Evolutionary conservation across 345 rosid genomes (phyloP).

Genomic region (Lagerstroemia speciosa): DNA sequence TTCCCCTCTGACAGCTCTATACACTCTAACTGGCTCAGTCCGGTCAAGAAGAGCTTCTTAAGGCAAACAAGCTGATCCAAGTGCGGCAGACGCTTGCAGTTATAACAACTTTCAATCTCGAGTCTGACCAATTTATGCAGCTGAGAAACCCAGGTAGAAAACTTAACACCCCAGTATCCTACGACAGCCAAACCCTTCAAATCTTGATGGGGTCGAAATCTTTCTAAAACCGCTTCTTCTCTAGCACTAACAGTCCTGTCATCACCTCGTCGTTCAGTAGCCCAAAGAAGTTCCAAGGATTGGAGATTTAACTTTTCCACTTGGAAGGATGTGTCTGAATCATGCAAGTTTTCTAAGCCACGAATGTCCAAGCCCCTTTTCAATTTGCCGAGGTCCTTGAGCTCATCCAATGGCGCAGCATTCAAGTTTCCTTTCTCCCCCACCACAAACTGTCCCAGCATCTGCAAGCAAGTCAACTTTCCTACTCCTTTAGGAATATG

Average conservation of each 20-base stretch:
- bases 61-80: background rate
- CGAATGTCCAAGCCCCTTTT: background rate
- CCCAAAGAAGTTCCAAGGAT: slow-evolving; percentile 2
- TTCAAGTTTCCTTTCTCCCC: background rate
- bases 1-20: background rate
- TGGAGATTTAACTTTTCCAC: background rate
- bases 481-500: background rate
- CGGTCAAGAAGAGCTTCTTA: background rate
- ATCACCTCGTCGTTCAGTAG: background rate
- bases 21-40: background rate
- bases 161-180: background rate
- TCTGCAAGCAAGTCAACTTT: background rate
- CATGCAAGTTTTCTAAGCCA: background rate
- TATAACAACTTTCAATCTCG: background rate
- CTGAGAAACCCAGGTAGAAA: background rate
- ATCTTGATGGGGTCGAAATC: background rate
- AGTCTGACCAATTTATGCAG: background rate
- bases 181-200: background rate
- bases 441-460: background rate
- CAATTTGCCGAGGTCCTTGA: slow-evolving; percentile 1
- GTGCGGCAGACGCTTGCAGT: background rate
- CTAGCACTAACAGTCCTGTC: background rate
- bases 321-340: background rate
- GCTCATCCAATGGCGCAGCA: background rate
- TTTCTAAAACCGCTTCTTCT: background rate